Percentiles rank a stretch among this genome's conserved stretches.
phyloP scores from a whole-genome alignment of 805 yeast species.

The Yarrowia sp. region DNA sequence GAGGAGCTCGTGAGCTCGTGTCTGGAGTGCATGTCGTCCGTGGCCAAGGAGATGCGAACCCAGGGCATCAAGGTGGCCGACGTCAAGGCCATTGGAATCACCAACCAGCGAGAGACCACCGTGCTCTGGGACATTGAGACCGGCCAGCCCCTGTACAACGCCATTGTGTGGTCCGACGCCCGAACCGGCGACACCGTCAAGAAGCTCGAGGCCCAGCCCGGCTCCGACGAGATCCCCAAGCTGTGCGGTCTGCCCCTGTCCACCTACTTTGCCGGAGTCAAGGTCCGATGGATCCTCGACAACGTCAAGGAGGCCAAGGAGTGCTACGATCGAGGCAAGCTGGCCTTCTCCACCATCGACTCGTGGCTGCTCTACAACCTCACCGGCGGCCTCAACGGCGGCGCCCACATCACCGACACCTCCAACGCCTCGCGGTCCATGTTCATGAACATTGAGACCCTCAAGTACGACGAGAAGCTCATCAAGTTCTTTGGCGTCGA shows the following conservation, averaged over 20 bases:
- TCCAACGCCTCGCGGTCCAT: slow-evolving; percentile 92
- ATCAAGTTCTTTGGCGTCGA: slow-evolving; percentile 83
- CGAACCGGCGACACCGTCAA: slow-evolving; percentile 78
- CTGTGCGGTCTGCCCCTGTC: slow-evolving; percentile 87
- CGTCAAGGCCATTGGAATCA: slow-evolving; percentile 81
- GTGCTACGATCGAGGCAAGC: slow-evolving; percentile 75
- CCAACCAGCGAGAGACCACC: slow-evolving; percentile 96
- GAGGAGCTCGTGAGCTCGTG: slow-evolving; percentile 80
- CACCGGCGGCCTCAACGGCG: slow-evolving; percentile 63
- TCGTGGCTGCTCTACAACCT: slow-evolving; percentile 90
- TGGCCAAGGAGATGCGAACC: slow-evolving; percentile 47
- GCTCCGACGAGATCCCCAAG: slow-evolving; percentile 63
- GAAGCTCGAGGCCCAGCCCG: slow-evolving; percentile 62
- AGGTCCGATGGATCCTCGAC: slow-evolving; percentile 86
- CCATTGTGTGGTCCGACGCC: slow-evolving; percentile 96
- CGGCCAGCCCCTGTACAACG: slow-evolving; percentile 82
- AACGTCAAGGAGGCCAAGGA: slow-evolving; percentile 70
- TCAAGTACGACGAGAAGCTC: slow-evolving; percentile 76
- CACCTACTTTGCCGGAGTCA: slow-evolving; percentile 90
- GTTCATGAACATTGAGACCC: slow-evolving; percentile 81
- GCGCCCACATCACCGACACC: slow-evolving; percentile 79
- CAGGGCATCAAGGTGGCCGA: slow-evolving; percentile 50
- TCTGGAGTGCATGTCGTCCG: slow-evolving; percentile 67
- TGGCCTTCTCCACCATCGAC: slow-evolving; percentile 94
- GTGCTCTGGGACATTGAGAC: slow-evolving; percentile 82